A percentile compares a stretch with the other conserved stretches of the same genome.
These are phyloP conservation scores for Persicaria tinctoria DNA, from an alignment of 148 eudicot species.

Conservation along the genomic window DNA sequence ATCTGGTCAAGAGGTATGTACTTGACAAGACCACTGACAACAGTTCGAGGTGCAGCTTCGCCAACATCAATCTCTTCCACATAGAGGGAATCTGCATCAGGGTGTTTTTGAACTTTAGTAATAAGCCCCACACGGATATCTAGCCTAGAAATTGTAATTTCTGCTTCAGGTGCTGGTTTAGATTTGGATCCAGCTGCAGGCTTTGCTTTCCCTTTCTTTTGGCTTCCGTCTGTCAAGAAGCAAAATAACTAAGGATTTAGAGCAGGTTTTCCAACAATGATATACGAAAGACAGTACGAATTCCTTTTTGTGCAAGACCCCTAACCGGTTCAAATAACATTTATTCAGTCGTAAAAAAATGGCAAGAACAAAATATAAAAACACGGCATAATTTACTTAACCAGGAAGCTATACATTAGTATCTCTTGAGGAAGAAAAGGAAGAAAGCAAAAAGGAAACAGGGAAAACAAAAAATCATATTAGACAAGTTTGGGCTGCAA, in stretches of 20 bases:
- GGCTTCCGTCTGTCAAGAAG: conserved; percentile 37
- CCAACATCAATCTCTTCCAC: conserved; percentile 98
- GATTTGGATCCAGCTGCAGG: conserved; percentile 37
- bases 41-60: conserved; percentile 79
- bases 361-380: neutral
- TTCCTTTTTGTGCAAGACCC: neutral
- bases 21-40: conserved; percentile 94
- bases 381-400: neutral
- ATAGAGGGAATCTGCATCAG: conserved; percentile 93
- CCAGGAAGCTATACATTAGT: neutral
- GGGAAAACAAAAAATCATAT: neutral
- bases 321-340: neutral
- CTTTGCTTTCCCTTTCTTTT: conserved; percentile 60
- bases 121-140: conserved; percentile 96
- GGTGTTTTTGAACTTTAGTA: conserved; percentile 81
- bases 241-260: neutral
- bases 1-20: conserved; percentile 74
- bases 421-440: neutral
- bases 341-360: too few species aligned
- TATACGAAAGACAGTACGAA: neutral
- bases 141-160: conserved; percentile 66
- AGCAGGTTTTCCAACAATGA: neutral
- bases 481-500: neutral
- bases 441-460: neutral
- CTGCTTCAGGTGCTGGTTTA: conserved; percentile 56